Conservation (phyloP, 2,329 filamentous ascomycete species). For the Claviceps capensis region DNA sequence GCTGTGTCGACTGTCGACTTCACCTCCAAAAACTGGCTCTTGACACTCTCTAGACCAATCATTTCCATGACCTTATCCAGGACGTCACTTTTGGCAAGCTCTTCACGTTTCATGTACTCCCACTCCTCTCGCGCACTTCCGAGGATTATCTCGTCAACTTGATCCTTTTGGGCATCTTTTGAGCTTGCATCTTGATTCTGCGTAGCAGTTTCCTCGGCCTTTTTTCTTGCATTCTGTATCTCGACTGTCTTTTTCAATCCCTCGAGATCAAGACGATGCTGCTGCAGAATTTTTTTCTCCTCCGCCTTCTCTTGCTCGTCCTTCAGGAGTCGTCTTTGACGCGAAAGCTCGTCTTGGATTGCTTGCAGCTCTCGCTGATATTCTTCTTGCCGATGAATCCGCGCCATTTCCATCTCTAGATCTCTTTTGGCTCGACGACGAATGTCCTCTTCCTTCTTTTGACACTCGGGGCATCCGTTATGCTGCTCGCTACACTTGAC, state of each 20-base stretch:
- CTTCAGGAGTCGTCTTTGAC: constrained; percentile 18
- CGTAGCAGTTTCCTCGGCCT: background rate
- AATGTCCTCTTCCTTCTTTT: constrained; percentile 30
- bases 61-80: constrained; percentile 55
- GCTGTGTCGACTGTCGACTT: constrained; percentile 49
- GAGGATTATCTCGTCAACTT: background rate
- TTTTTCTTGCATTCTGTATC: background rate
- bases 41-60: constrained; percentile 59
- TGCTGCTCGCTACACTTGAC: constrained; percentile 30
- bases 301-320: background rate
- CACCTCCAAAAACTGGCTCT: constrained; percentile 46
- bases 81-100: constrained; percentile 30
- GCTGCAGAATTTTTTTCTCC: constrained; percentile 9
- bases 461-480: constrained; percentile 36
- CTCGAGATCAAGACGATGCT: constrained; percentile 32
- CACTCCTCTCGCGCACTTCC: constrained; percentile 38
- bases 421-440: constrained; percentile 31
- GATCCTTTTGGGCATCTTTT: background rate
- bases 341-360: constrained; percentile 41
- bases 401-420: constrained; percentile 34
- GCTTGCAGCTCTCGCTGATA: constrained; percentile 32
- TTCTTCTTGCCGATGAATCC: constrained; percentile 27
- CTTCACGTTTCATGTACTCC: constrained; percentile 44
- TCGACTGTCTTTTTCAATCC: constrained; percentile 21
- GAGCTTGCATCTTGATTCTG: background rate